Evolutionary conservation across 1,284 basidiomycete species (phyloP).

Genomic region (Rhodotorula sp.): DNA sequence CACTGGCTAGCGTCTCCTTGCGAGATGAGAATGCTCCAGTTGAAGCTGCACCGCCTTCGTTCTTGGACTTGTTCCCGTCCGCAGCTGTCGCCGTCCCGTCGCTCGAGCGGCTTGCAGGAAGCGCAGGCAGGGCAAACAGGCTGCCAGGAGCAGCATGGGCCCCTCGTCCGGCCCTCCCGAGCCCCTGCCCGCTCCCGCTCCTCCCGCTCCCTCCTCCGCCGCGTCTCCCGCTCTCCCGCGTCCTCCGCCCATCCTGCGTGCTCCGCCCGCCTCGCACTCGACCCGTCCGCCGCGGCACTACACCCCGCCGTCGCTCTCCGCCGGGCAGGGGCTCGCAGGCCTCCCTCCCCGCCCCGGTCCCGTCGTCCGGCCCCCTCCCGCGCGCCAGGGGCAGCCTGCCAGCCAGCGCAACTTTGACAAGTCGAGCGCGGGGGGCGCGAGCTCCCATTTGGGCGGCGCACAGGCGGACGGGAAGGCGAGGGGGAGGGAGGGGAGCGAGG

Average conservation of each 20-base stretch:
- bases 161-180: no score
- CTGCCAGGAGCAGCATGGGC: no score
- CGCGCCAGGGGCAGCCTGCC: conserved; percentile 29
- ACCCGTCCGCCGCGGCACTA: background rate
- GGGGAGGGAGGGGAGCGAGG: background rate
- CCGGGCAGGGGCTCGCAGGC: background rate
- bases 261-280: background rate
- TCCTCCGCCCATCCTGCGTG: background rate
- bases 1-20: no score
- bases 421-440: conserved; percentile 15
- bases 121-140: no score
- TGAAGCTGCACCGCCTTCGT: no score
- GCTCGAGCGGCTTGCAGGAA: no score
- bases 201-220: background rate
- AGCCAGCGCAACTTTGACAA: conserved; percentile 25
- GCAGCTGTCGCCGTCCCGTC: no score
- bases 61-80: no score
- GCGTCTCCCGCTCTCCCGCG: background rate
- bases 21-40: no score
- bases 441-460: conserved; percentile 7
- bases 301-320: background rate
- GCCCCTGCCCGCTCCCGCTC: background rate
- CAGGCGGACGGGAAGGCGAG: background rate
- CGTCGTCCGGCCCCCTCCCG: conserved; percentile 3
- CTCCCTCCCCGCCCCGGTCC: conserved; percentile 5